Evolutionary conservation across 148 eudicot species (phyloP).

Genomic region (Spergularia bocconei): DNA sequence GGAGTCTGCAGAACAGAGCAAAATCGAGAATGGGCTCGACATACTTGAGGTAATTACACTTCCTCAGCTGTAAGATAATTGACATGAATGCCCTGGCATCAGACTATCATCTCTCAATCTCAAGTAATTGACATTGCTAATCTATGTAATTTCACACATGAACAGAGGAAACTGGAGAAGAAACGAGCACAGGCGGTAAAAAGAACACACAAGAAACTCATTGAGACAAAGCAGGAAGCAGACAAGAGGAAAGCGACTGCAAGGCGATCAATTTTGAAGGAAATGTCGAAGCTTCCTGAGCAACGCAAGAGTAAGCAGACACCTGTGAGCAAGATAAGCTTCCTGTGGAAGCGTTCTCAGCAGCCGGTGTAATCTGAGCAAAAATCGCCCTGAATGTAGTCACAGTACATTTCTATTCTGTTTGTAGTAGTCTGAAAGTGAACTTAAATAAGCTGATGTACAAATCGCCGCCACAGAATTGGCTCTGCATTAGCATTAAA

Average conservation of each 20-base stretch:
- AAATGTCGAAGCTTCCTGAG: constrained; percentile 23
- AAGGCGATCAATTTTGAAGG: constrained; percentile 23
- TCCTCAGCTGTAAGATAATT: no score
- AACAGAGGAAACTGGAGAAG: constrained; percentile 31
- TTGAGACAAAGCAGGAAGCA: constrained; percentile 24
- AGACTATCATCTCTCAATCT: not conserved
- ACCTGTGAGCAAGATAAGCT: not conserved
- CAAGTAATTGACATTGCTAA: not conserved
- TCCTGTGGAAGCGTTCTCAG: not conserved
- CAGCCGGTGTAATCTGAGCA: not conserved
- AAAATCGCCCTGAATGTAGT: not conserved
- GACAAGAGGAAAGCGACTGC: constrained; percentile 26
- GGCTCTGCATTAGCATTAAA: not conserved
- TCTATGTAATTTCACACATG: not conserved
- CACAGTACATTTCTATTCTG: not conserved
- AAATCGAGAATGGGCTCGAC: constrained; percentile 21
- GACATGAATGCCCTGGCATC: not conserved
- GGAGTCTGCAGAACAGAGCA: constrained; percentile 26
- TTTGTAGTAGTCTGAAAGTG: not conserved
- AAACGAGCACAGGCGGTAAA: constrained; percentile 22
- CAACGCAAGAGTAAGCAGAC: not conserved
- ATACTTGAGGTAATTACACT: constrained; percentile 25
- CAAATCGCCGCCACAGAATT: not conserved
- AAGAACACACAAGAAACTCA: constrained; percentile 27
- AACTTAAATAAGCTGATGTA: not conserved